Evolutionary conservation across 2,329 filamentous ascomycete species (phyloP).

Genomic region (Magnaporthiopsis incrustans): DNA sequence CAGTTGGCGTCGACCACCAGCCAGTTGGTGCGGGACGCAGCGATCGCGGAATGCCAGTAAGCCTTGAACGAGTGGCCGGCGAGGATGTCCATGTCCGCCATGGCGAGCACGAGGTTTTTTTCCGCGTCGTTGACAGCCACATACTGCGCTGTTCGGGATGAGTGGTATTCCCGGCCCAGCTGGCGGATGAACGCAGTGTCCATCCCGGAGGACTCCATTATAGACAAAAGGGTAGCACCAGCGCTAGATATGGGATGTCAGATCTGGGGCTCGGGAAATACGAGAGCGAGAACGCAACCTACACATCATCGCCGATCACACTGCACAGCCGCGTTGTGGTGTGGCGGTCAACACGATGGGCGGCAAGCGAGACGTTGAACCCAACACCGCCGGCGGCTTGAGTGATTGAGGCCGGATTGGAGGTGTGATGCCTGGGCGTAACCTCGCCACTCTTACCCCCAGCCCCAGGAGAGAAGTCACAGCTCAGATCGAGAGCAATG

Average conservation of each 20-base stretch:
- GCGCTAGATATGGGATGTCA: conserved; percentile 36
- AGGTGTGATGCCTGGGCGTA: conserved; percentile 60
- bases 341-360: conserved; percentile 56
- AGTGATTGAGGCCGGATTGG: conserved; percentile 73
- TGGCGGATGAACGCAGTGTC: conserved; percentile 54
- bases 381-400: conserved; percentile 88
- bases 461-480: conserved; percentile 52
- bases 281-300: conserved; percentile 22
- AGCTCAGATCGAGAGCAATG: conserved; percentile 78
- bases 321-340: conserved; percentile 67
- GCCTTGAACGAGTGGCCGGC: conserved; percentile 44
- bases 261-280: background rate
- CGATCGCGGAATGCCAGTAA: conserved; percentile 54
- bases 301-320: conserved; percentile 71
- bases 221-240: conserved; percentile 63
- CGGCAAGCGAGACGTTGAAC: conserved; percentile 81
- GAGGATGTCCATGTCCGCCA: conserved; percentile 92
- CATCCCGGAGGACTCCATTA: conserved; percentile 57
- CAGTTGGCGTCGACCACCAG: conserved; percentile 86
- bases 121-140: conserved; percentile 78
- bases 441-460: conserved; percentile 16
- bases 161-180: conserved; percentile 38
- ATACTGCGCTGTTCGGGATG: conserved; percentile 76
- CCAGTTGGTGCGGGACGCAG: conserved; percentile 57
- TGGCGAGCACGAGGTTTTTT: conserved; percentile 81